A percentile compares a stretch with the other conserved stretches of the same genome.
These are phyloP conservation scores for Puccinia polysora DNA, from an alignment of 1,284 basidiomycete species.

Conservation along the genomic window DNA sequence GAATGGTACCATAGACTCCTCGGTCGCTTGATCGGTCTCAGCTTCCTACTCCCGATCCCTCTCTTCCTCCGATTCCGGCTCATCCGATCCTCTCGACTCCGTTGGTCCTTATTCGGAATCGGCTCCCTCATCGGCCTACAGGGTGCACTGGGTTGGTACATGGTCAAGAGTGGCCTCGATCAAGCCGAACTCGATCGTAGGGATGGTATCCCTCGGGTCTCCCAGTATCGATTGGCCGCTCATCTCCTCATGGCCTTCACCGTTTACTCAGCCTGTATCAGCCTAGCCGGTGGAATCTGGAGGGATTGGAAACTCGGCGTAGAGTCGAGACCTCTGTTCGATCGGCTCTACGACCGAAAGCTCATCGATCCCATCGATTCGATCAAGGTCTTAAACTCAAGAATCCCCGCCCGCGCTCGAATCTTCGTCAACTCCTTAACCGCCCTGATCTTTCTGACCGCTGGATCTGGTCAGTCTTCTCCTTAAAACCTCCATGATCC, in stretches of 20 bases:
- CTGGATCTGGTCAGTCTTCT: constrained; percentile 24
- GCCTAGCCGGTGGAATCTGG: constrained; percentile 70
- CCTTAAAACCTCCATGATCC: not conserved
- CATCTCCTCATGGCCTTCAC: constrained; percentile 86
- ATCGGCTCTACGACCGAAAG: constrained; percentile 45
- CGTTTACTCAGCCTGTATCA: constrained; percentile 86
- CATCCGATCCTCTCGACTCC: constrained; percentile 49
- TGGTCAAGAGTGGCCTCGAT: constrained; percentile 95
- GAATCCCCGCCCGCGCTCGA: constrained; percentile 62
- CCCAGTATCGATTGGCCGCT: constrained; percentile 90
- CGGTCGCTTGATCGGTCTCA: constrained; percentile 77
- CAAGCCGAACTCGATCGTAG: constrained; percentile 61
- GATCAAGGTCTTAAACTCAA: constrained; percentile 59
- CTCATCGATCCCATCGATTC: constrained; percentile 49
- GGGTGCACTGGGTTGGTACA: constrained; percentile 95
- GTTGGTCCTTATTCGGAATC: constrained; percentile 47
- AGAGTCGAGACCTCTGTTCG: constrained; percentile 52
- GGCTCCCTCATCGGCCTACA: constrained; percentile 56
- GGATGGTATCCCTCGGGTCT: constrained; percentile 84
- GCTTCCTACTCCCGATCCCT: constrained; percentile 62
- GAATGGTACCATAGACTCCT: constrained; percentile 96
- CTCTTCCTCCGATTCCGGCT: constrained; percentile 68
- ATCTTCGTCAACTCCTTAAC: constrained; percentile 63
- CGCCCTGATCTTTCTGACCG: constrained; percentile 67
- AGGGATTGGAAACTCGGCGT: constrained; percentile 74